Conservation (phyloP, 331 rosid species). For the Spiraea crenata region DNA sequence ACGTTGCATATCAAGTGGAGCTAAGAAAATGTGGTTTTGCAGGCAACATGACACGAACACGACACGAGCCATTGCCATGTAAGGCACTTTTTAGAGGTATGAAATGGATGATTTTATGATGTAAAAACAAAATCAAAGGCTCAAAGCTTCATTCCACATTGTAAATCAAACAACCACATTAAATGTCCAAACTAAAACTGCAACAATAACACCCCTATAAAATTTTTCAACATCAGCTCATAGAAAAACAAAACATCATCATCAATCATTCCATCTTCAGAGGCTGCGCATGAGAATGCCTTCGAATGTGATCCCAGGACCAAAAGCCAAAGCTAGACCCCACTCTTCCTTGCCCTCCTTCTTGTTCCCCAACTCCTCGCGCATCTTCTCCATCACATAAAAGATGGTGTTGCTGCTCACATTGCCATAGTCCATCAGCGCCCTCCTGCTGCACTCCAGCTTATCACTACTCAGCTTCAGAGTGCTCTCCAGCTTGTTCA, state of each 20-base stretch:
- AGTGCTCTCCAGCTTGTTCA: slow-evolving; percentile 60
- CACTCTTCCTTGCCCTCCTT: slow-evolving; percentile 67
- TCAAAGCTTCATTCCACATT: background rate
- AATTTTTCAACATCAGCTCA: too few relatives aligned
- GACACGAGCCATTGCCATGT: too few relatives aligned
- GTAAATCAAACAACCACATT: background rate
- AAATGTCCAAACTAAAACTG: background rate
- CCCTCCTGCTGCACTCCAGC: slow-evolving; percentile 76
- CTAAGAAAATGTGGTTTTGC: too few relatives aligned
- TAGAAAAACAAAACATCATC: too few relatives aligned
- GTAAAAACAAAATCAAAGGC: too few relatives aligned
- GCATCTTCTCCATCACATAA: slow-evolving; percentile 84
- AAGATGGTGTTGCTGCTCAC: slow-evolving; percentile 92
- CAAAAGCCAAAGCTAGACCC: slow-evolving; percentile 95
- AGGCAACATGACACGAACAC: too few relatives aligned
- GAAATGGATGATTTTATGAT: too few relatives aligned
- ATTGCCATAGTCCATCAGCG: slow-evolving; percentile 87
- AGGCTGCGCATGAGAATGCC: slow-evolving; percentile 91
- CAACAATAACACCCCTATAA: too few relatives aligned
- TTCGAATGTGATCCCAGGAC: slow-evolving; percentile 95
- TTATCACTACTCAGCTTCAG: slow-evolving; percentile 55
- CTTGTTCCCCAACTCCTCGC: slow-evolving; percentile 52
- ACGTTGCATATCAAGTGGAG: too few relatives aligned
- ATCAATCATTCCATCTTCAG: background rate
- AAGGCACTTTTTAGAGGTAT: too few relatives aligned